A percentile compares a stretch with the other conserved stretches of the same genome.
Conservation (phyloP, 2,329 filamentous ascomycete genomes). For the Madurella fahalii region DNA sequence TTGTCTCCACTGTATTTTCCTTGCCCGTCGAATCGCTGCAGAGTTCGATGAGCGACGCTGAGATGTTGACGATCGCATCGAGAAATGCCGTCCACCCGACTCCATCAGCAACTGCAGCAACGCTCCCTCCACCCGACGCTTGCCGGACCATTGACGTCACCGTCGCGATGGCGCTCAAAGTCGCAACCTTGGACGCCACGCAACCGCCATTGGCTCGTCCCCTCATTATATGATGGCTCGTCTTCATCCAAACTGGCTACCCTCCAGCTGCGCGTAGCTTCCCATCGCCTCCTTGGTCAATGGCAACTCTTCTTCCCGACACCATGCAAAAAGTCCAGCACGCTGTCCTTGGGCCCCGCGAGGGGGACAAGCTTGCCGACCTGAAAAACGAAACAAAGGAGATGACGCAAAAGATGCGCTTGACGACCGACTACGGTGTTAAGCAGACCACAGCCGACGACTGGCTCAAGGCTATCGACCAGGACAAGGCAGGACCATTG, state of each 20-base stretch:
- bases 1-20: neutral
- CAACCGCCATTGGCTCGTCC: too few relatives aligned
- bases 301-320: conserved; percentile 22
- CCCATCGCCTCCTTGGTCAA: conserved; percentile 9
- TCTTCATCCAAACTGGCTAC: neutral
- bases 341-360: conserved; percentile 39
- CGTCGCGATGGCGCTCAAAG: too few relatives aligned
- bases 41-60: too few relatives aligned
- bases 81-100: too few relatives aligned
- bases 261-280: conserved; percentile 1
- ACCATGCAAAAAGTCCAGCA: conserved; percentile 36
- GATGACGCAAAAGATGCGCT: conserved; percentile 51
- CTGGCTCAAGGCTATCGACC: conserved; percentile 64
- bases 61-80: too few relatives aligned
- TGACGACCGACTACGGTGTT: conserved; percentile 75
- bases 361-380: conserved; percentile 56
- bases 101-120: too few relatives aligned
- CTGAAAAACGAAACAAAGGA: conserved; percentile 57
- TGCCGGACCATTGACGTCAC: too few relatives aligned
- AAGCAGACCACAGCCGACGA: conserved; percentile 71
- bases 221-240: neutral
- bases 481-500: conserved; percentile 61
- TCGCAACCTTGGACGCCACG: too few relatives aligned
- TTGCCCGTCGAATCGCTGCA: neutral
- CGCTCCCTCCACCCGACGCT: too few relatives aligned